Base-by-base conservation (phyloP, 83 land plant species). In the Picea abies region DNA sequence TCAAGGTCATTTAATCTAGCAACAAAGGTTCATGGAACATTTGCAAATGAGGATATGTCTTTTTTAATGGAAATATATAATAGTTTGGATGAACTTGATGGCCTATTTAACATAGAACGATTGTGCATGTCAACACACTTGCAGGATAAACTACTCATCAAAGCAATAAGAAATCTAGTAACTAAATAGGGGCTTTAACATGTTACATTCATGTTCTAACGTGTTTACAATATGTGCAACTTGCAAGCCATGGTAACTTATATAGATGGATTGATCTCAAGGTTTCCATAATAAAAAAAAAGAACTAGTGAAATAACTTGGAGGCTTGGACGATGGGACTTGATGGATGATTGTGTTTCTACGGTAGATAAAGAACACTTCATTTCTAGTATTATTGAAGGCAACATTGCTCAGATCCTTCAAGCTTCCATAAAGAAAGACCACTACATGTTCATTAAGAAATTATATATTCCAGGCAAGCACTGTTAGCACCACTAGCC, bases 251-350 rank as follows among this genome's bases (percentile, higher is more conserved):
- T 98, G 99, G 91, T 94, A 10, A 93, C 94, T 78, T 95, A 94
- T 88, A 97, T 98, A 9, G 99, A 98, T 87, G 99, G 99, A 20
- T 85, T 98, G 80, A 87, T 96, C 68, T 83, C 92, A 67, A 89
- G 97, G 73, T 82, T 96, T 82, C 96, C 97, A 15, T 86, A 94
- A 37, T 85, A 90, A 66, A 93, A 84, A 85, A 35, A 94, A 88
- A 79, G 3, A 91, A 94, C 47, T 98, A 99, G 99, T 93, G 97
- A 96, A 81, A 96, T 97, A 68, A 96, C 99, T 64, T 98, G 99
- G 99, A 92, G 99, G 84, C 94, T 98, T 82, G 96, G 99, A 14
- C 92, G 95, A 76, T 96, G 99, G 99, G 94, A 92, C 41, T 82
- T 98, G 82, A 89, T 98, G 90, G 93, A 92, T 83, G 99, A 98